These are phyloP conservation scores for Pichia heedii DNA, from an alignment of 805 yeast species.

Conservation along the genomic window DNA sequence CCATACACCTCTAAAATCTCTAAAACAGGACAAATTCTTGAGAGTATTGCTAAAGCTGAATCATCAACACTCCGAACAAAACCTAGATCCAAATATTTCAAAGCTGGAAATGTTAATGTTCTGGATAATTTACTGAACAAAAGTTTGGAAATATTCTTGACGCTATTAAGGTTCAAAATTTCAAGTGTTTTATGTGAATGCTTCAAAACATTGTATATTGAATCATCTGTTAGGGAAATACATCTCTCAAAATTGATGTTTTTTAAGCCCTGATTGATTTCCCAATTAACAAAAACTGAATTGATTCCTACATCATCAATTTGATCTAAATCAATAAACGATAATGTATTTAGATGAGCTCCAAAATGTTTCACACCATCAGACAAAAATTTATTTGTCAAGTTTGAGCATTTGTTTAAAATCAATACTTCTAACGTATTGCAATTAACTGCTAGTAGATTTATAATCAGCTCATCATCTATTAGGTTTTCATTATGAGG, in stretches of 20 bases:
- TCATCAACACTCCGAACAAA: conserved; percentile 75
- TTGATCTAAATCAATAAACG: conserved; percentile 51
- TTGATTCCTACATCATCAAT: conserved; percentile 62
- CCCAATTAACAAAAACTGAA: conserved; percentile 50
- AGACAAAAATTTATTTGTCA: conserved; percentile 55
- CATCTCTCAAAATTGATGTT: conserved; percentile 60
- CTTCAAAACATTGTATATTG: conserved; percentile 46
- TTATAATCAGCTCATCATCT: conserved; percentile 57
- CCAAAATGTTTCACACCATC: conserved; percentile 57
- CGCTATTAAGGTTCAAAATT: conserved; percentile 64
- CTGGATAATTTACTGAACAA: conserved; percentile 41
- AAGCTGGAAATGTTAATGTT: conserved; percentile 39
- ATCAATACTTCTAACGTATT: conserved; percentile 45
- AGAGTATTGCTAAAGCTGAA: conserved; percentile 46
- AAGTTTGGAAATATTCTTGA: conserved; percentile 44
- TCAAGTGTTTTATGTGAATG: conserved; percentile 62
- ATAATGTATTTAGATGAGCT: conserved; percentile 45
- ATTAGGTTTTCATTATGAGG: conserved; percentile 60
- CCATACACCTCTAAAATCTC: conserved; percentile 75
- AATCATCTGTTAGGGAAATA: conserved; percentile 51
- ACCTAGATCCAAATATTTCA: conserved; percentile 66
- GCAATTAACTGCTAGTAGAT: conserved; percentile 54
- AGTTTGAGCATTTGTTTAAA: conserved; percentile 63
- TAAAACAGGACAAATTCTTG: conserved; percentile 52
- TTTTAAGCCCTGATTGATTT: conserved; percentile 48